Base-by-base conservation (phyloP, 192 early-diverging fungal genomes). In the Spizellomyces punctatus region DNA sequence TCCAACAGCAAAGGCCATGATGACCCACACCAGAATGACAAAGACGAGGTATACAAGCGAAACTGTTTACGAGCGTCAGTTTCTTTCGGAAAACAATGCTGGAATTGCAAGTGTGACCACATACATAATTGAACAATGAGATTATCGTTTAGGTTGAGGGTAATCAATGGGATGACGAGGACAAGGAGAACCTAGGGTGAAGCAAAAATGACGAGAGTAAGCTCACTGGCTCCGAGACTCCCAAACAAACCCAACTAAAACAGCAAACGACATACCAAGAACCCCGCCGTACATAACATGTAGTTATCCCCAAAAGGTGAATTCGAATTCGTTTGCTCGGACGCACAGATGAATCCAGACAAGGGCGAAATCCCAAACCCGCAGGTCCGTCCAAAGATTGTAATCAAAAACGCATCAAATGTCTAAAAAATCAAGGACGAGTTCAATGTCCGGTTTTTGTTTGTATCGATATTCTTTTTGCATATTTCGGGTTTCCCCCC, bases 71-170 rank as follows among this genome's bases (percentile, higher is more conserved):
- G 45, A 19, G 57, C 41, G 22, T 42, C 12, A 19, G 46, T 47
- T 17, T 45, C n/a, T 45, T 10, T n/a, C 4, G 19, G 19, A 22
- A 27, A 61, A 61, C 42, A 19, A 5, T 6, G 9, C 1, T 36
- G 0, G 27, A 3, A 36, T 2, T 36, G 27, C 1, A 5, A 52
- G 16, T 16, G 5, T 67, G 22, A 27, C n/a, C 21, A 6, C 69
- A 10, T 72, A 81, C 80, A 58, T 42, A 83, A 76, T 67, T 92
- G 91, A 6, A 92, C 71, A 57, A 84, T 86, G 63, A 92, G 83
- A 64, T 91, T 92, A 46, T 91, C 89, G 41, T 86, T 85, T 8
- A 92, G 71, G 50, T 88, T 83, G 63, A 91, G 78, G 8, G 84
- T 64, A 12, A 86, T 82, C 6, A 89, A 66, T 14, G 91, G 89